Base-by-base conservation (phyloP, 164 flowering plant species). In the Platanus orientalis region DNA sequence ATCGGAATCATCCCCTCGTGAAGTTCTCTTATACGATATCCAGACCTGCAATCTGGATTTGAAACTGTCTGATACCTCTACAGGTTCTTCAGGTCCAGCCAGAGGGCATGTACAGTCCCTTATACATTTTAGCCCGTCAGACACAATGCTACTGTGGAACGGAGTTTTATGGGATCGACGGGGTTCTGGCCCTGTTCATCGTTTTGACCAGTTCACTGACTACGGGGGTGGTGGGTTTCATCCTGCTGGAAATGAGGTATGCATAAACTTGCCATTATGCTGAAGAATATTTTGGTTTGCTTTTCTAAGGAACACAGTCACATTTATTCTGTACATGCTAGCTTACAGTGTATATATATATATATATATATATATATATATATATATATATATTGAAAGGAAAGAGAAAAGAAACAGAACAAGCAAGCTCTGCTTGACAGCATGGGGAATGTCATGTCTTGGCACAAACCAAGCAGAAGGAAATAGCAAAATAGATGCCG, bases 221-320 rank as follows among this genome's bases (percentile, higher is more conserved):
- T 89, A 88, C 60, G 99, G 99, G 0, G 99, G 99, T 21, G 99
- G 99, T 13, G 97, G 97, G 49, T 95, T 92, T 75, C 99, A 92
- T 80, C 99, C 99, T 60, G 83, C 97, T 67, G 96, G 99, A 49
- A 95, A 95, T 78, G 99, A 95, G 99, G 99, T 92, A 80, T 32
- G 76, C 14, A 13, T 34, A 57, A 57, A 9, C 50, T 73, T 1
- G 6, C 27, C 13, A 7, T 23, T 20, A 24, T 49, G 7, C 20
- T n/a, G n/a, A n/a, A n/a, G 20, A 20, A 49, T 7, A 17, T 7
- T 21, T 49, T n/a, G 24, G 52, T n/a, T n/a, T n/a, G 52, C 23
- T 40, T 40, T 1, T 40, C 16, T 9, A 3, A 40, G 10, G 7
- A n/a, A n/a, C n/a, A n/a, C n/a, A n/a, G n/a, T n/a, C n/a, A n/a